Base-by-base conservation (phyloP, 768 basidiomycete genomes). In the Mycena albidolilacea region DNA sequence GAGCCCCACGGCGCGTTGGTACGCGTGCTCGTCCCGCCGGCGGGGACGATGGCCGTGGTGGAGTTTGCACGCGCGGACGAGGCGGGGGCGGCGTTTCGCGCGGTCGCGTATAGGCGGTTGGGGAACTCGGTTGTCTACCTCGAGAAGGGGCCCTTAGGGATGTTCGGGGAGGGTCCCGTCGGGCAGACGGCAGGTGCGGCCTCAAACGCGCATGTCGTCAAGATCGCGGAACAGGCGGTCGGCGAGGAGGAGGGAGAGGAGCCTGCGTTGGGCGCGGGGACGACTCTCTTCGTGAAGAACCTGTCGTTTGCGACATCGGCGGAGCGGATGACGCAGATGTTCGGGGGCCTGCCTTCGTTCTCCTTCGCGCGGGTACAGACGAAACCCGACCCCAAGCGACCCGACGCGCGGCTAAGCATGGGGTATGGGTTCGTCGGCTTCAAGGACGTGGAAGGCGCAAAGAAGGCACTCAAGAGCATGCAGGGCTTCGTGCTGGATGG, bases 341-440 rank as follows among this genome's bases (percentile, higher is more conserved):
- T 97, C 79, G 86, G 90, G 41, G 86, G 91, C 71, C 85, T 99
- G 0, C 92, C 95, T 3, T 91, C 89, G 9, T 98, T 96, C 81
- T 85, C 89, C 0, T 98, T 97, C 79, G 95, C 96, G 23, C 92
- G 95, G 17, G 89, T 98, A 7, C 96, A 98, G 81, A 97, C 91
- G 44, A 98, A 98, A 80, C 90, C 93, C 0, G 95, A 97, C 81
- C 92, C 95, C 0, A 95, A 95, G 78, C 86, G 89, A 10, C 88
- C 90, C 2, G 86, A 86, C 0, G 86, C 87, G 11, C 86, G 90
- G 61, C 83, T 98, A 62, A 96, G 95, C 80, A 97, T 97, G 95
- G 97, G 97, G 0, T 98, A 97, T 80, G 98, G 97, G 0, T 99
- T 99, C 77, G 88, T 97, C 41, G 97, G 97, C 7, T 99, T 99